Evolutionary conservation across 1,139 yeast genomes (phyloP).

Genomic region (Yamadazyma sp.): DNA sequence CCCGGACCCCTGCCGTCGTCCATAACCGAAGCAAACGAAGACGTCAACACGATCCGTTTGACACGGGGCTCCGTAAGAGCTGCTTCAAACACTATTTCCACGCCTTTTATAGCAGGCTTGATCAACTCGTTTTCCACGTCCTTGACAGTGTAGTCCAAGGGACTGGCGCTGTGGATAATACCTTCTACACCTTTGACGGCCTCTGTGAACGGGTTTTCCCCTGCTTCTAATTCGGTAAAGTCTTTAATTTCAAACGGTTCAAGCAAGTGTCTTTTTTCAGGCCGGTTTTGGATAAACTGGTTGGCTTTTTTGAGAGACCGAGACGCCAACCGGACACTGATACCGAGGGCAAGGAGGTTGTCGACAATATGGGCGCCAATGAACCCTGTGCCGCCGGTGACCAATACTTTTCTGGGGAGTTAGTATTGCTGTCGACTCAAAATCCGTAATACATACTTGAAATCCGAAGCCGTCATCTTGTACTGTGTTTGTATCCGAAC

Average conservation of each 20-base stretch:
- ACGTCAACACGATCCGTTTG: conserved; percentile 28
- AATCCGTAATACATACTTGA: conserved; percentile 10
- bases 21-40: conserved; percentile 27
- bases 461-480: conserved; percentile 13
- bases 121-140: conserved; percentile 23
- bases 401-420: conserved; percentile 30
- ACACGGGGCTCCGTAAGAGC: conserved; percentile 24
- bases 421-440: background rate
- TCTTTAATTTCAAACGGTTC: conserved; percentile 19
- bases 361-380: conserved; percentile 45
- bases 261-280: conserved; percentile 15
- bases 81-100: conserved; percentile 24
- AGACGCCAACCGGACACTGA: conserved; percentile 31
- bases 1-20: conserved; percentile 16
- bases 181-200: conserved; percentile 21
- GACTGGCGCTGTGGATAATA: conserved; percentile 22
- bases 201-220: conserved; percentile 17
- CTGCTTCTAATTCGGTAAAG: conserved; percentile 15
- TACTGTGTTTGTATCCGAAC: background rate
- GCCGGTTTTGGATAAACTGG: conserved; percentile 16
- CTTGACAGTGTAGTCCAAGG: conserved; percentile 17
- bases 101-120: conserved; percentile 24
- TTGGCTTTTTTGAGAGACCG: conserved; percentile 29
- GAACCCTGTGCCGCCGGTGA: conserved; percentile 60
- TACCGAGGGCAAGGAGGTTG: conserved; percentile 23